These are phyloP conservation scores for Penicillium steckii DNA, from an alignment of 495 filamentous ascomycete species.

Conservation along the genomic window DNA sequence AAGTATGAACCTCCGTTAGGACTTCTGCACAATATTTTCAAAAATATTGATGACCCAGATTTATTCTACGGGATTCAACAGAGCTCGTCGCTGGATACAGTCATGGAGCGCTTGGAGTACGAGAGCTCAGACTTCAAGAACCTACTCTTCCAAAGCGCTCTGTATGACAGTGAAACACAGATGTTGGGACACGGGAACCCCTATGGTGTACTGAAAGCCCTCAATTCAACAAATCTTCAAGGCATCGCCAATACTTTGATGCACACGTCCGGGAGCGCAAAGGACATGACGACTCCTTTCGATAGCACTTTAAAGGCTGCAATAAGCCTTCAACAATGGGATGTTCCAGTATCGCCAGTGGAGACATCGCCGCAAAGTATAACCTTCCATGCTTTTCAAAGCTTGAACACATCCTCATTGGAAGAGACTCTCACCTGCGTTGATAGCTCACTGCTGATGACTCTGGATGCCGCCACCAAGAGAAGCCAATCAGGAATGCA, in stretches of 20 bases:
- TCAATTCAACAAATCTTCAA: slow-evolving; percentile 47
- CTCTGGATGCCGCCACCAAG: slow-evolving; percentile 56
- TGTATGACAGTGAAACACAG: slow-evolving; percentile 79
- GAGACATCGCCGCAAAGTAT: slow-evolving; percentile 62
- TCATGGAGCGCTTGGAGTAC: slow-evolving; percentile 84
- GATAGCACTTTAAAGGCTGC: slow-evolving; percentile 79
- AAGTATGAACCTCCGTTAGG: slow-evolving; percentile 60
- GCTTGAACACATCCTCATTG: slow-evolving; percentile 63
- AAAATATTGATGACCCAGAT: slow-evolving; percentile 91
- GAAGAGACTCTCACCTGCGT: slow-evolving; percentile 49
- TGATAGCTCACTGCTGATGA: slow-evolving; percentile 62
- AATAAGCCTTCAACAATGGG: slow-evolving; percentile 87
- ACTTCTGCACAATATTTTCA: slow-evolving; percentile 76
- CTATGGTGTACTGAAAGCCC: slow-evolving; percentile 41
- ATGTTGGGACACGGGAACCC: slow-evolving; percentile 49
- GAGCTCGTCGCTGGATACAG: slow-evolving; percentile 66
- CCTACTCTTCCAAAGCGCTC: slow-evolving; percentile 87
- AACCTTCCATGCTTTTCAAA: slow-evolving; percentile 77
- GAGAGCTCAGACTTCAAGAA: slow-evolving; percentile 86
- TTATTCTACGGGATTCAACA: slow-evolving; percentile 93
- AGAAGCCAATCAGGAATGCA: slow-evolving; percentile 56
- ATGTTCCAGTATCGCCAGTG: slow-evolving; percentile 69
- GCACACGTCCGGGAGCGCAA: slow-evolving; percentile 22
- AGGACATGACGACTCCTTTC: slow-evolving; percentile 41
- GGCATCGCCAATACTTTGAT: slow-evolving; percentile 49